Percentiles rank a stretch among this genome's conserved stretches.
phyloP scores from a whole-genome alignment of 345 rosid species.

The Hibiscus mutabilis region DNA sequence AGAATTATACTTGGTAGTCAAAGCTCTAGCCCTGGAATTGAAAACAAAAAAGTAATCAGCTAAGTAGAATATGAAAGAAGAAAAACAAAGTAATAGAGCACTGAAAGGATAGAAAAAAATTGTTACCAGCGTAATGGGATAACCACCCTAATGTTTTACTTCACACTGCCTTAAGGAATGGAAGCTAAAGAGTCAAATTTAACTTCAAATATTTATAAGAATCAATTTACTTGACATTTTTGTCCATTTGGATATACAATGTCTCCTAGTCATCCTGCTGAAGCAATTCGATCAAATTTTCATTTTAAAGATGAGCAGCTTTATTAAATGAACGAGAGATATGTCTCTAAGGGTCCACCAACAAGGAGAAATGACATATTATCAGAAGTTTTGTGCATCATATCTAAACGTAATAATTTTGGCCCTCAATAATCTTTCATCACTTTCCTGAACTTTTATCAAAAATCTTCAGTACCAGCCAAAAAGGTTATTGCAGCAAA shows the following conservation, averaged over 20 bases:
- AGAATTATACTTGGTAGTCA: slow-evolving; percentile 72
- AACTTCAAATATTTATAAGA: background rate
- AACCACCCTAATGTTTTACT: background rate
- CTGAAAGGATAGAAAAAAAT: background rate
- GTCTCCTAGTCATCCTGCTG: background rate
- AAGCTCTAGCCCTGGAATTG: slow-evolving; percentile 69
- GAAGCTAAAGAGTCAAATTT: background rate
- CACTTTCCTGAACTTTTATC: background rate
- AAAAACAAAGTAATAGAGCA: background rate
- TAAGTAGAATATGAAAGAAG: background rate
- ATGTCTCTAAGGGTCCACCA: background rate
- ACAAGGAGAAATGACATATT: background rate
- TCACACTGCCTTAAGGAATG: background rate
- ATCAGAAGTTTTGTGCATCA: background rate
- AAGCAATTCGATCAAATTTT: background rate
- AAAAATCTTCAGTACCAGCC: background rate
- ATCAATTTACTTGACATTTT: background rate
- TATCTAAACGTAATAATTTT: background rate
- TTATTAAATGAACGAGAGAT: background rate
- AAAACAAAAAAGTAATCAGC: slow-evolving; percentile 8
- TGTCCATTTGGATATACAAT: background rate
- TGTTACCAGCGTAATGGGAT: background rate
- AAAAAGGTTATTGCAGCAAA: background rate
- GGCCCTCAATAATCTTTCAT: background rate
- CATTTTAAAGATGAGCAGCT: background rate